Evolutionary conservation across 495 filamentous ascomycete species (phyloP), one percentile per base, ranked within the genome.

Genomic region (Bryoglossum gracile): DNA sequence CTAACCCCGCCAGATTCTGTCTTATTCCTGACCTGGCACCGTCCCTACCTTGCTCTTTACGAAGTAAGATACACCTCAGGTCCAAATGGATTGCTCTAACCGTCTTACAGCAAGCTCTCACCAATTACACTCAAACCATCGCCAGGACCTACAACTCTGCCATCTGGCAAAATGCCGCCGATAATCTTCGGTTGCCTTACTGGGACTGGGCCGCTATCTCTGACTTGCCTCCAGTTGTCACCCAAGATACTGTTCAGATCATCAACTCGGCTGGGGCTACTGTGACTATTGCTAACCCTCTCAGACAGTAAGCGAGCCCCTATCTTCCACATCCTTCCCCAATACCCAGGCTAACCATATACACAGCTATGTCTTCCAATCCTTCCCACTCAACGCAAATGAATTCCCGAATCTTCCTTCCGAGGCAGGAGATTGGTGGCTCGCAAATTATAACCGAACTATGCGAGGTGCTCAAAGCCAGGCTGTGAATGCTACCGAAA

Each of bases 201-300:
- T 81, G 74, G 66, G 77, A 81, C 60, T 81, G 77, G 76, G 73
- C 69, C 4, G 56, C 57, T 14, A 67, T 61, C 38, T 48, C 67
- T 45, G 62, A 53, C 26, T 64, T 66, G 46, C 65, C 65, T n/a
- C 53, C 46, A 17, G 35, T 53, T 46, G 32, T 68, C 53, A 65
- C 54, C 32, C 47, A 64, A 42, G 53, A 65, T 0, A 62, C 22
- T 8, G 63, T 76, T 23, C 55, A 44, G 13, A 63, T 75, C 46
- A 64, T 64, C 48, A 70, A 63, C n/a, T 68, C 54, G 50, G 55
- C 42, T 51, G 54, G 60, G 55, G 34, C 37, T 48, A 33, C 39
- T 56, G n/a, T n/a, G n/a, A 62, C 57, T 36, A 57, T 68, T 18
- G 34, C 38, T 13, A 70, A 71, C 52, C 62, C 68, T 6, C 50